These are phyloP conservation scores for Aspergillus sparsus DNA, from an alignment of 495 filamentous ascomycete genomes.

Conservation along the genomic window DNA sequence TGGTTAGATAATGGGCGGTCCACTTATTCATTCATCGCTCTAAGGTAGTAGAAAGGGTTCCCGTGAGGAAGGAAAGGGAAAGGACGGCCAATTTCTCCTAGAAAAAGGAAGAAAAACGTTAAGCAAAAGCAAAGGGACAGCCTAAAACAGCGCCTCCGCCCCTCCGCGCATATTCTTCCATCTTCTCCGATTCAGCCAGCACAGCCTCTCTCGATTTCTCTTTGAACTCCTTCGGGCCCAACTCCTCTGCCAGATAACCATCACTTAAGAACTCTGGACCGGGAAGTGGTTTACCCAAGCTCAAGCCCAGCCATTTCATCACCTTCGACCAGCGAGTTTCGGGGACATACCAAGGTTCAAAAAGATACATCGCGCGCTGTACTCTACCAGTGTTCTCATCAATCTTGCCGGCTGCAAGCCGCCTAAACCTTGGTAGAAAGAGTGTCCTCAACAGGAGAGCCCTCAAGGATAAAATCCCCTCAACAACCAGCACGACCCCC, in stretches of 20 bases:
- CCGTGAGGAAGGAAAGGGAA: no score
- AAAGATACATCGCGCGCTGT: neutral
- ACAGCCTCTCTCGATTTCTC: slow-evolving; percentile 6
- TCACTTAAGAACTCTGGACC: slow-evolving; percentile 11
- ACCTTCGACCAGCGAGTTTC: slow-evolving; percentile 1
- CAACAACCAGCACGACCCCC: neutral
- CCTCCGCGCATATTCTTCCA: slow-evolving; percentile 10
- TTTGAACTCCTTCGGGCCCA: slow-evolving; percentile 12
- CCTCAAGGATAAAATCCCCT: neutral
- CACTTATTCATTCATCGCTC: neutral
- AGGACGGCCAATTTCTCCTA: no score
- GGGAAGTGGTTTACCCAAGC: neutral
- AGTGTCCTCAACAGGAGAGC: neutral
- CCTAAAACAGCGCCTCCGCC: slow-evolving; percentile 5
- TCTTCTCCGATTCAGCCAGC: slow-evolving; percentile 5
- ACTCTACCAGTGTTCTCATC: slow-evolving; percentile 5
- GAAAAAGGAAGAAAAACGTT: neutral
- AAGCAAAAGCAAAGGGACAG: slow-evolving; percentile 13
- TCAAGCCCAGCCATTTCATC: neutral
- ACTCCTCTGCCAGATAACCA: slow-evolving; percentile 13
- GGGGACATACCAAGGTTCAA: slow-evolving; percentile 14
- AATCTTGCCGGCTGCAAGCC: neutral
- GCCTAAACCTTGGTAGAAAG: slow-evolving; percentile 1
- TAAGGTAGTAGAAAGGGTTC: neutral
- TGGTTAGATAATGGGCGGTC: neutral